phyloP scores from a whole-genome alignment of 257 asterid genomes.

The Phtheirospermum japonicum region DNA sequence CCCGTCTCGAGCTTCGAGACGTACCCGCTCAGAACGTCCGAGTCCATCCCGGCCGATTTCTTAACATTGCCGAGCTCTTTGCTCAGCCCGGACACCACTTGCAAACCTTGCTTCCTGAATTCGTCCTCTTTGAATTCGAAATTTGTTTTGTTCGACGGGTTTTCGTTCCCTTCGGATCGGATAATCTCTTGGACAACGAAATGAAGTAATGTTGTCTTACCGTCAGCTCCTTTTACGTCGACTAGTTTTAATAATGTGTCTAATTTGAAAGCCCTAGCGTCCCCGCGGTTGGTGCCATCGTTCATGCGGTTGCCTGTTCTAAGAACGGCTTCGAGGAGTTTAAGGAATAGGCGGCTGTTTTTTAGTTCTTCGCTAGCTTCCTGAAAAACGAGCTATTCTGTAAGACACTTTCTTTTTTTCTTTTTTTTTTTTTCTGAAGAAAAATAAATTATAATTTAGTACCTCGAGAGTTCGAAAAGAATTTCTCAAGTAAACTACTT shows the following conservation, averaged over 20 bases:
- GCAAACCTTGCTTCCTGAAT: slow-evolving; percentile 76
- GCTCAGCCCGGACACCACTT: slow-evolving; percentile 74
- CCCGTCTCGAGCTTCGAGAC: slow-evolving; percentile 83
- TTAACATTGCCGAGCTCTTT: slow-evolving; percentile 73
- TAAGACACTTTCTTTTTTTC: too few species aligned
- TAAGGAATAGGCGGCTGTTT: slow-evolving; percentile 86
- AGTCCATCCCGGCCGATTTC: slow-evolving; percentile 96
- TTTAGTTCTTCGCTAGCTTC: slow-evolving; percentile 90
- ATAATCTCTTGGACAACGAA: slow-evolving; percentile 96
- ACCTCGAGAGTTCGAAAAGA: slow-evolving; percentile 91
- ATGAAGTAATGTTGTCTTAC: slow-evolving; percentile 92
- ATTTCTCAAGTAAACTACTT: slow-evolving; percentile 71
- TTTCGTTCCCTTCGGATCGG: slow-evolving; percentile 64
- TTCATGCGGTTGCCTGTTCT: slow-evolving; percentile 97
- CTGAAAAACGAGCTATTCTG: slow-evolving; percentile 31
- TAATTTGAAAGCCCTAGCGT: slow-evolving; percentile 87
- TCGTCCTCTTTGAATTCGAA: slow-evolving; percentile 53
- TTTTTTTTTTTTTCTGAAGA: too few species aligned
- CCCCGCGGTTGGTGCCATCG: slow-evolving; percentile 86
- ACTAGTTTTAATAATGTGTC: slow-evolving; percentile 80
- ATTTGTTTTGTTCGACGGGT: slow-evolving; percentile 37
- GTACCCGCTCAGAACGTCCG: slow-evolving; percentile 84
- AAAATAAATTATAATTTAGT: slow-evolving; percentile 2
- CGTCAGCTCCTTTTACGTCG: slow-evolving; percentile 91
- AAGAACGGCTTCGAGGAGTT: slow-evolving; percentile 91